Base-by-base conservation (phyloP, 257 asterid genomes). In the Orobanche coerulescens region DNA sequence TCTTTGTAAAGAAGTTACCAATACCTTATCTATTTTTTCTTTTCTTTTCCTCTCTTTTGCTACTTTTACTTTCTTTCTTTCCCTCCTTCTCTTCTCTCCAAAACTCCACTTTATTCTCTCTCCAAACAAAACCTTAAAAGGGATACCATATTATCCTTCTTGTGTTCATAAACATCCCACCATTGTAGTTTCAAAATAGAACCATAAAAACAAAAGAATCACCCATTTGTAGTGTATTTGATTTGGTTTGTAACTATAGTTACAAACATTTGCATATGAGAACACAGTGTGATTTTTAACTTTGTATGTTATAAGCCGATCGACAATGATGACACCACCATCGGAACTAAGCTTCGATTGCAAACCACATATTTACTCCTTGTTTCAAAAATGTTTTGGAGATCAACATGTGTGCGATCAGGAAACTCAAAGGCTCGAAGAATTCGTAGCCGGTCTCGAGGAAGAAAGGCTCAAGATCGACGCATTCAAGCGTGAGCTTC, bases 401-500 rank as follows among this genome's bases (percentile, higher is more conserved):
- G 95, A 87, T 10, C 28, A 47, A 6, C 78, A 74, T 5, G 61
- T 72, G 11, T 14, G 77, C 22, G 59, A 53, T 24, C 55, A 73
- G 6, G 80, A 83, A 42, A 75, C 84, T 0, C 82, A 80, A 33
- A 93, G 83, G 62, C 89, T 93, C 8, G 88, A 93, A 68, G 96
- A 93, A 9, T 84, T 93, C 14, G 68, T 93, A 3, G 73, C 83
- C 43, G 80, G 84, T 10, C 88, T 93, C 1, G 99, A 93, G 78
- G 97, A 89, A 66, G 99, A 93, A 75, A 60, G 87, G 31, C 86
- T 81, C 75, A 93, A 93, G 88, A 93, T 93, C 33, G 97, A 93
- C 25, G 99, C 97, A 3, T 93, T 93, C 86, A 93, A 93, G 64
- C 89, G 97, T 1, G 99, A 93, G 67, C 99, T 93, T 51, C 99